Conservation (phyloP, 768 basidiomycete species). For the Strobilomyces confusus region DNA sequence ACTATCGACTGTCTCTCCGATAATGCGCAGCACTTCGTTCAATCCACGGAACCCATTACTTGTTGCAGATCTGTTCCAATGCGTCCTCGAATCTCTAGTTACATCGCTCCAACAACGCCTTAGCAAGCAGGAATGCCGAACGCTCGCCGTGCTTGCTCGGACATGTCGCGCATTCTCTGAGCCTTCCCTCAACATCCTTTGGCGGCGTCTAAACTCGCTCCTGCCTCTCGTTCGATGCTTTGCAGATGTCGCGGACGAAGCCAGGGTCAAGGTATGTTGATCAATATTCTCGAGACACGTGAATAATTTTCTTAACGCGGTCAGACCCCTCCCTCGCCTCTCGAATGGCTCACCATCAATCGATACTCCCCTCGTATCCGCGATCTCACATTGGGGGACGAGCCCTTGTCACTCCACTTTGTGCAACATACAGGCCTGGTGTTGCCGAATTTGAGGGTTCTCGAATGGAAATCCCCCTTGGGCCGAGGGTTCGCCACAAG, state of each 20-base stretch:
- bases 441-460: background rate
- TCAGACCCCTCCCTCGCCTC: background rate
- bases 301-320: background rate
- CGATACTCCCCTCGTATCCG: background rate
- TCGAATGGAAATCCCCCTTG: background rate
- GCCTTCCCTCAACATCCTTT: background rate
- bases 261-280: background rate
- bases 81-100: background rate
- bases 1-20: too few relatives aligned
- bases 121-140: background rate
- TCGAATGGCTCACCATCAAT: background rate
- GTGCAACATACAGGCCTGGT: background rate
- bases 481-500: background rate
- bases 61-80: background rate
- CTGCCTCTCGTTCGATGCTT: background rate
- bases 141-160: background rate
- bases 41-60: background rate
- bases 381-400: background rate
- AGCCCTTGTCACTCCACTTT: background rate
- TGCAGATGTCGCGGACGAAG: background rate
- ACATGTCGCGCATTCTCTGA: background rate
- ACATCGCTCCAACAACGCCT: background rate
- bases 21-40: background rate
- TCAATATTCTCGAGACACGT: background rate
- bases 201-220: background rate